Conservation (phyloP, 768 basidiomycete genomes). For the Hysterangium stoloniferum region DNA sequence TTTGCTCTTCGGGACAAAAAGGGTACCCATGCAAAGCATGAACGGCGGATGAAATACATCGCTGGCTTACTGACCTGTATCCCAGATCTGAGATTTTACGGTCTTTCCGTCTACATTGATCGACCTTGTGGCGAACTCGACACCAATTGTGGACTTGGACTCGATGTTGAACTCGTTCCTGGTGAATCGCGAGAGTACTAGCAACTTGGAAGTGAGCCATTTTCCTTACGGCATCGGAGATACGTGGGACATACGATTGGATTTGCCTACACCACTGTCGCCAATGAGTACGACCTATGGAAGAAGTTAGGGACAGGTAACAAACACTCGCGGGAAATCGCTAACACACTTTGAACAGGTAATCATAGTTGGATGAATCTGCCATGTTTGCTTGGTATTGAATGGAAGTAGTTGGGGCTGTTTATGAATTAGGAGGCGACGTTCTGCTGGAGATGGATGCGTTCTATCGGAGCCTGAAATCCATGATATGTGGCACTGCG, state of each 20-base stretch:
- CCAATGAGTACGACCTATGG: constrained; percentile 93
- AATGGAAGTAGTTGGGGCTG: background rate
- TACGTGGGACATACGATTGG: constrained; percentile 63
- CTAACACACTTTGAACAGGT: constrained; percentile 85
- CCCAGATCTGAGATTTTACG: constrained; percentile 98
- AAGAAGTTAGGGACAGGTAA: constrained; percentile 1
- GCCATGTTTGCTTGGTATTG: constrained; percentile 57
- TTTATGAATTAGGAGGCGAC: no score
- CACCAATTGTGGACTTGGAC: constrained; percentile 98
- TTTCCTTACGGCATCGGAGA: background rate
- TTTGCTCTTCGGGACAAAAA: background rate
- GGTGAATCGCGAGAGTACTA: constrained; percentile 99
- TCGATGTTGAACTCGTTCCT: constrained; percentile 99
- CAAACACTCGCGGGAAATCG: background rate
- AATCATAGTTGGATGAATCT: constrained; percentile 95
- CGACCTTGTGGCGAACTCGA: constrained; percentile 96
- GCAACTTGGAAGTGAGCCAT: constrained; percentile 9
- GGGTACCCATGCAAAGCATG: background rate
- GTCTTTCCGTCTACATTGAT: constrained; percentile 95
- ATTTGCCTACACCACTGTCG: constrained; percentile 96
- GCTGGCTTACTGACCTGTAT: constrained; percentile 64
- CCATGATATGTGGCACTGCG: no score
- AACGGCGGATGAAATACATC: constrained; percentile 4
- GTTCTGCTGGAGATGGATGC: no score
- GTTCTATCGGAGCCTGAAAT: no score